Base-by-base conservation (phyloP, 2,329 filamentous ascomycete genomes). In the Davidsoniella eucalypti region DNA sequence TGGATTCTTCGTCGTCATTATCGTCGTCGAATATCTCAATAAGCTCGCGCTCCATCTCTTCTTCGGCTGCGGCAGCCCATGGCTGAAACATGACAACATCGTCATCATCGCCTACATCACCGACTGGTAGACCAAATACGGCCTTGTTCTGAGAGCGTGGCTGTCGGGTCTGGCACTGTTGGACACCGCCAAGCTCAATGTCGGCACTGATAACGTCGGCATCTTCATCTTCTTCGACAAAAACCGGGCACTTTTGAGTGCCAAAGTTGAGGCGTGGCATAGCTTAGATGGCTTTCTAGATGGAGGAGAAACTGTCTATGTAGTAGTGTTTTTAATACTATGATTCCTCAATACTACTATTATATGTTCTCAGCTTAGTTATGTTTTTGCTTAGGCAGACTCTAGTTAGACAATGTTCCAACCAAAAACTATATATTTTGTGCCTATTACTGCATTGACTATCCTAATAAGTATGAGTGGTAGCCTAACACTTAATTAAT, bases 1-100 rank as follows among this genome's bases (percentile, higher is more conserved):
- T 49, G 12, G 44, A 33, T 9, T 14, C 26, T 16, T 47, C 16
- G 36, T 14, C 18, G n/a, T 47, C 16, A 29, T 47, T 38, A 10
- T 57, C 56, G 1, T 64, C 59, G 1, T 54, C 53, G 0, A 63
- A 65, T 3, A 67, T 58, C 36, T 67, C 63, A 21, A 67, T 63
- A 1, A 64, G 52, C 14, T 63, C 58, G 7, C 40, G 44, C 45
- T 53, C 52, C 5, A 53, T 40, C 10, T 53, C 52, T 36, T 47
- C 48, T 48, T 53, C 52, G 47, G 46, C 42, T 46, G 36, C n/a
- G 26, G 17, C 47, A 42, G 26, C 23, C 29, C 21, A 33, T 33
- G 29, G 26, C 47, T 49, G 44, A 21, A 53, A 53, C 3, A 46
- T 48, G 29, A 50, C 48, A 36, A 43, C 40, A 21, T 44, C 47